Conservation (phyloP, 805 yeast species). For the Ogataea ramenticola region DNA sequence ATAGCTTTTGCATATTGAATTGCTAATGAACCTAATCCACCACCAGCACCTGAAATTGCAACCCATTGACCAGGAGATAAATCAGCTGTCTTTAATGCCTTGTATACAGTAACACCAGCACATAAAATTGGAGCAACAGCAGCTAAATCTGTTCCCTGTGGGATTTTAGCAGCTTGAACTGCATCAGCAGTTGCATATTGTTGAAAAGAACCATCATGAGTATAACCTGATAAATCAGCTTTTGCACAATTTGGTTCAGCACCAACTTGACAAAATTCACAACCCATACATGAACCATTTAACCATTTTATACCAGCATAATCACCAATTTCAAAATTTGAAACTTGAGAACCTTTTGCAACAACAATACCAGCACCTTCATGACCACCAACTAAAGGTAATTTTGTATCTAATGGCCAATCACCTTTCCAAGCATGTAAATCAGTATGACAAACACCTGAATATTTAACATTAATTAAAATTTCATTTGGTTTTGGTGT, state of each 20-base stretch:
- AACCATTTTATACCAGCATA: conserved; percentile 82
- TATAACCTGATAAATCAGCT: conserved; percentile 78
- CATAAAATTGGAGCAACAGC: conserved; percentile 76
- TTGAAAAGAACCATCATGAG: conserved; percentile 88
- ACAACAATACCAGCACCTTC: conserved; percentile 88
- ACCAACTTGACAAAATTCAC: conserved; percentile 66
- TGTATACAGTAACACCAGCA: conserved; percentile 89
- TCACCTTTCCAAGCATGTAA: conserved; percentile 93
- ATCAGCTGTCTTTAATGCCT: conserved; percentile 77
- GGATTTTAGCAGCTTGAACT: conserved; percentile 76
- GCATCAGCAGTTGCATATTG: conserved; percentile 88
- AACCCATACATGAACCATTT: conserved; percentile 66
- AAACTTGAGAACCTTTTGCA: conserved; percentile 63
- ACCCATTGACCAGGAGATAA: conserved; percentile 71
- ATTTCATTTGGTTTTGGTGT: conserved; percentile 70
- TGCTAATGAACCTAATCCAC: conserved; percentile 74
- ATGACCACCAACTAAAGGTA: conserved; percentile 82
- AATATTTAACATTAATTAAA: conserved; percentile 72
- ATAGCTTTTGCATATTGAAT: conserved; percentile 70
- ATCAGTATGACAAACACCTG: conserved; percentile 94
- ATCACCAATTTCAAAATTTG: conserved; percentile 71
- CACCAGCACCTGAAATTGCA: conserved; percentile 72
- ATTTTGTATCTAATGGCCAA: conserved; percentile 74
- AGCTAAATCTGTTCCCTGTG: conserved; percentile 68
- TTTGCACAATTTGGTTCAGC: conserved; percentile 65